Base-by-base conservation (phyloP, 495 filamentous ascomycete species). In the Penicilliopsis zonata region DNA sequence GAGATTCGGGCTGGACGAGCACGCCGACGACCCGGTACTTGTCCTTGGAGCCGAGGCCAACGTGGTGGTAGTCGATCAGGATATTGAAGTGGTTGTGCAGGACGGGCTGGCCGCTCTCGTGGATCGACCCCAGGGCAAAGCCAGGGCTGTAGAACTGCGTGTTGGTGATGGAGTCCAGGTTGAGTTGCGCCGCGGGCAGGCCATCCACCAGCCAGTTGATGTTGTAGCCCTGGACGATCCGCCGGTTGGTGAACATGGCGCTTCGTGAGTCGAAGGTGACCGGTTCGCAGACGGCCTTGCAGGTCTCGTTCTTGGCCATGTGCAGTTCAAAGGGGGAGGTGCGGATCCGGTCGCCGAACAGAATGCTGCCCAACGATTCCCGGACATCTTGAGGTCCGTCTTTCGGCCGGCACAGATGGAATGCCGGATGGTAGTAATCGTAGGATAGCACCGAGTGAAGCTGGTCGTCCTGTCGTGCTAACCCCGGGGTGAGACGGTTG, bases 1-100 rank as follows among this genome's bases (percentile, higher is more conserved):
- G 69, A 21, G 87, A 94, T 23, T 62, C 63, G 2, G 90, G 87
- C 42, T 87, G 67, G 9, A 95, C 92, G 14, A 82, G 64, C 16
- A 94, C 85, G 8, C 90, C 92, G 12, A 98, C 90, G 0, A 98
- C 86, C 7, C 90, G 73, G 36, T 78, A 82, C 51, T 85, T 66
- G 18, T 75, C 68, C 35, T 68, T 65, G 30, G 52, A 44, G n/a
- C 69, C 52, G 24, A 54, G 52, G 1, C 58, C 52, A n/a, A n/a
- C 75, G 35, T 78, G 69, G 51, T 98, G 92, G 44, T 88, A 96
- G 36, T 98, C 86, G 49, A 98, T 74, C n/a, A 78, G 35, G 42
- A 98, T 93, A 41, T 94, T 77, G 53, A 84, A 94, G 55, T 98
- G 90, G 50, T 94, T 96, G 63, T 96, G 80, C 42, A 96, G 67